Evolutionary conservation across 257 asterid species (phyloP).

Genomic region (Plectranthus barbatus): DNA sequence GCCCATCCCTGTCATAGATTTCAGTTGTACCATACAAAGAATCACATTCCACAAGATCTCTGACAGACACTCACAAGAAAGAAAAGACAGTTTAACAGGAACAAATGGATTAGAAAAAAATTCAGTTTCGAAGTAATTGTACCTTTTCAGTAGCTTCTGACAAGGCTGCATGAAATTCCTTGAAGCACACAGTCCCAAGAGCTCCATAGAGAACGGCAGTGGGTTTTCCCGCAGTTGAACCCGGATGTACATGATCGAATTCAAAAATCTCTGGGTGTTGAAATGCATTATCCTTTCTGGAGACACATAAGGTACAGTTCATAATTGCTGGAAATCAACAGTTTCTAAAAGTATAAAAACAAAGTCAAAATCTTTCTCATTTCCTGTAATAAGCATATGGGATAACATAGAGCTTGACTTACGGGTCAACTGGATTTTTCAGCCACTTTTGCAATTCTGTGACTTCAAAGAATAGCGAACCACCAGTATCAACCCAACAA

Average conservation of each 20-base stretch:
- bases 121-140: neutral
- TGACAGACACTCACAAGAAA: neutral
- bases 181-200: constrained; percentile 84
- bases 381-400: neutral
- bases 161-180: constrained; percentile 65
- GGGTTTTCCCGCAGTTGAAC: constrained; percentile 63
- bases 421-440: constrained; percentile 46
- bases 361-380: neutral
- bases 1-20: neutral
- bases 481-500: constrained; percentile 97
- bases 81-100: neutral
- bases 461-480: constrained; percentile 59
- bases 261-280: constrained; percentile 93
- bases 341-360: neutral
- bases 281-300: constrained; percentile 56
- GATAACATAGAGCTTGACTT: constrained; percentile 31
- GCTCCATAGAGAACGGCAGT: constrained; percentile 80
- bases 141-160: constrained; percentile 77
- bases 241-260: constrained; percentile 90
- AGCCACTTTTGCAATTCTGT: constrained; percentile 67
- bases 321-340: neutral
- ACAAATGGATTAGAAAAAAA: constrained; percentile 11
- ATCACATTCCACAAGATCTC: neutral
- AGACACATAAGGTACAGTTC: neutral
- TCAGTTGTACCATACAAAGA: neutral